Percentiles rank a stretch among this genome's conserved stretches.
Evolutionary conservation across 2,329 filamentous ascomycete genomes (phyloP).

Genomic region (Davidsoniella virescens): DNA sequence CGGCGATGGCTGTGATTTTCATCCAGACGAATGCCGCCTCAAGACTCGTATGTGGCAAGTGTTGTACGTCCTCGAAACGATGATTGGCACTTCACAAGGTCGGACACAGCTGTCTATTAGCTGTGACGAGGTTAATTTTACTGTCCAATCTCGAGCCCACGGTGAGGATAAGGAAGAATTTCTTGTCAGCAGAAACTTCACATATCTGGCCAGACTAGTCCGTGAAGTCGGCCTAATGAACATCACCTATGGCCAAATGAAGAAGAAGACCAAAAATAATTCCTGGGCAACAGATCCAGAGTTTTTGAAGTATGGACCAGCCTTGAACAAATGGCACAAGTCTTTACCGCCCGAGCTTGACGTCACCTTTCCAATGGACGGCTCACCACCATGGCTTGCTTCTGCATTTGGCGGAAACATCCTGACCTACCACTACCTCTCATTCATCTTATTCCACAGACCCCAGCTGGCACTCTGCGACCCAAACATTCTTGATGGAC

Average conservation of each 20-base stretch:
- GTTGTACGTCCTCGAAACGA: slow-evolving; percentile 70
- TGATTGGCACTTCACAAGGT: slow-evolving; percentile 85
- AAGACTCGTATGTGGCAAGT: slow-evolving; percentile 85
- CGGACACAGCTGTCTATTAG: slow-evolving; percentile 65
- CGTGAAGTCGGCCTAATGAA: slow-evolving; percentile 66
- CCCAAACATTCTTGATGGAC: slow-evolving; percentile 49
- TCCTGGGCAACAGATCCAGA: slow-evolving; percentile 69
- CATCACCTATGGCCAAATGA: slow-evolving; percentile 54
- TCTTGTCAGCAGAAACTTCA: slow-evolving; percentile 66
- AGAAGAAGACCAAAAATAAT: slow-evolving; percentile 50
- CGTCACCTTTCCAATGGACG: slow-evolving; percentile 61
- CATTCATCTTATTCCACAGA: slow-evolving; percentile 71
- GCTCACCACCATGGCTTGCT: slow-evolving; percentile 66
- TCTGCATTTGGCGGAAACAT: slow-evolving; percentile 81
- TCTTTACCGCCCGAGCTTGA: slow-evolving; percentile 66
- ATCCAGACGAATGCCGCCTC: slow-evolving; percentile 58
- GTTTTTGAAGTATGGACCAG: slow-evolving; percentile 62
- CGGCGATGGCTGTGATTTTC: slow-evolving; percentile 52
- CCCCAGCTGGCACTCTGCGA: slow-evolving; percentile 71
- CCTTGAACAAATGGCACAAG: slow-evolving; percentile 58
- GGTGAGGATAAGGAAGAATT: slow-evolving; percentile 61
- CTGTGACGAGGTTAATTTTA: slow-evolving; percentile 60
- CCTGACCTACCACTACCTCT: slow-evolving; percentile 76
- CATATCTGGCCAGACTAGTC: slow-evolving; percentile 62
- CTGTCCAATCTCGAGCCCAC: slow-evolving; percentile 43